Evolutionary conservation across 2,329 filamentous ascomycete species (phyloP), one percentile per base, ranked within the genome.

Genomic region (Hypoxylon sp.): DNA sequence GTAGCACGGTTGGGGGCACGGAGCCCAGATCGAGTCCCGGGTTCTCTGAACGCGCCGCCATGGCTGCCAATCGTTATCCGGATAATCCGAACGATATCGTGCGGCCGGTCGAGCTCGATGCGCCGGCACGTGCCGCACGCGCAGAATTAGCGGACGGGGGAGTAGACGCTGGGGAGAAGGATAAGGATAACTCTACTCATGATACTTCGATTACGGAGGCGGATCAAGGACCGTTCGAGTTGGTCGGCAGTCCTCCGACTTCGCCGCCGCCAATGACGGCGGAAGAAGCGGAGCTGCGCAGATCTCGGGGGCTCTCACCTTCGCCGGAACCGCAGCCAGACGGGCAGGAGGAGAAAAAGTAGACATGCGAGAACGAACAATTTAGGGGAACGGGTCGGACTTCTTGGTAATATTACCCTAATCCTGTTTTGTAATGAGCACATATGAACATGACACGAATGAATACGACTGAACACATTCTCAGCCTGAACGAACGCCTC

Each of bases 31-130:
- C 76, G 30, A 77, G 75, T 60, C 77, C 78, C 3, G 74, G 72
- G 2, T 55, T 69, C 30, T 70, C 65, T n/a, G 68, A 68, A n/a
- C 75, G 78, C 32, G 80, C 80, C 4, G 58, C 57, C n/a, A 50
- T 50, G 33, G 51, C 38, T n/a, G 49, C 44, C 8, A 36, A 49
- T 18, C 30, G 20, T 14, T 57, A 65, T 28, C 70, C 70, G 22
- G 60, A 59, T 5, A 14, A 51, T 11, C 71, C 72, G 5, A 48
- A 58, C 5, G 38, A 68, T 16, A 70, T 73, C 40, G 14, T 53
- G 42, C 57, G 30, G 8, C 70, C 70, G 4, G 84, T 88, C 2
- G 86, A 89, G 78, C 84, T 89, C 11, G 84, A 82, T 63, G 81
- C 81, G 16, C 16, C 11, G 46, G 20, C 16, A 9, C 16, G 11